Evolutionary conservation across 2,329 filamentous ascomycete genomes (phyloP).

Genomic region (Myriosclerotinia duriaeana): DNA sequence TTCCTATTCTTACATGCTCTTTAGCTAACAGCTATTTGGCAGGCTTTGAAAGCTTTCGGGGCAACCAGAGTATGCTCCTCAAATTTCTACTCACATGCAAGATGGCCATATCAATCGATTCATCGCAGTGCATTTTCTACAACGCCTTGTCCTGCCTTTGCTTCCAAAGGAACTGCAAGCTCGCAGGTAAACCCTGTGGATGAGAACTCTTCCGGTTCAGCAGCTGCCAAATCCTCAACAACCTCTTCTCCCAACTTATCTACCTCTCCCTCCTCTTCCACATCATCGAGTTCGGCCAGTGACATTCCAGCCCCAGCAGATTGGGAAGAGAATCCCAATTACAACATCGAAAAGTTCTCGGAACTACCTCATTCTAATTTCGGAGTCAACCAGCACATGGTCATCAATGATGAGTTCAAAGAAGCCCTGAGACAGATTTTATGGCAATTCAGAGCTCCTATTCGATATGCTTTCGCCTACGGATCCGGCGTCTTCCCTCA

Average conservation of each 20-base stretch:
- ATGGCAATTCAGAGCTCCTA: constrained; percentile 88
- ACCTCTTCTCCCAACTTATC: constrained; percentile 2
- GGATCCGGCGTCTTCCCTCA: constrained; percentile 96
- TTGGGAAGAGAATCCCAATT: constrained; percentile 75
- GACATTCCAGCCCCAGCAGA: constrained; percentile 37
- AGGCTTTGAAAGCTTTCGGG: constrained; percentile 26
- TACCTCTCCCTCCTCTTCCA: constrained; percentile 13
- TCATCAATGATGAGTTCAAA: constrained; percentile 94
- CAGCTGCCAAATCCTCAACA: constrained; percentile 4
- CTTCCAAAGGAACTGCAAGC: constrained; percentile 26
- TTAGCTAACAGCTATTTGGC: constrained; percentile 26
- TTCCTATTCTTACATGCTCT: constrained; percentile 23
- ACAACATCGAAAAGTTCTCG: constrained; percentile 70
- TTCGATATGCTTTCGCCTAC: constrained; percentile 95
- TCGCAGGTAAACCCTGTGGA: constrained; percentile 12
- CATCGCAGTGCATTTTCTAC: constrained; percentile 4
- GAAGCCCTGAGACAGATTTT: constrained; percentile 82
- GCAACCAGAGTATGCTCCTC: constrained; percentile 1
- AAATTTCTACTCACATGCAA: background rate
- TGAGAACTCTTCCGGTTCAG: constrained; percentile 28
- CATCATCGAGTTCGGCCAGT: constrained; percentile 21
- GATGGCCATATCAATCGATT: constrained; percentile 17
- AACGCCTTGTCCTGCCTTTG: constrained; percentile 9
- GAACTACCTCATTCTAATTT: constrained; percentile 78
- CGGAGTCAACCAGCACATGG: constrained; percentile 93